Evolutionary conservation across 2,329 filamentous ascomycete species (phyloP).

Genomic region (Epichloe sibirici): DNA sequence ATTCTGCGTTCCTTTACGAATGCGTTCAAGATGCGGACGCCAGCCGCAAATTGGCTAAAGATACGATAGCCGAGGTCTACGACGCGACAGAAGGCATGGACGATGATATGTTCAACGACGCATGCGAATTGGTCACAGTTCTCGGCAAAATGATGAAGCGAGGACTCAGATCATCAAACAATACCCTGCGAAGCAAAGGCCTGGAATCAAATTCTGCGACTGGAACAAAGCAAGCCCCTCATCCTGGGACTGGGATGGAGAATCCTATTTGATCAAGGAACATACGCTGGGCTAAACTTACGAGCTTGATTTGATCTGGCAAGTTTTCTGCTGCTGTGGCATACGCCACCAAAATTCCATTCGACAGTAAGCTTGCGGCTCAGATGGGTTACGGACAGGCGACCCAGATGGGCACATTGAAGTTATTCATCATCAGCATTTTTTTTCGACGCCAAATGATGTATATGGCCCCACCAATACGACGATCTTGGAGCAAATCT

Average conservation of each 20-base stretch:
- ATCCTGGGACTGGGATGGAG: slow-evolving; percentile 32
- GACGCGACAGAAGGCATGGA: slow-evolving; percentile 85
- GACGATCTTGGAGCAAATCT: too few relatives aligned
- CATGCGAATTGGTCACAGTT: slow-evolving; percentile 75
- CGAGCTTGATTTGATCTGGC: too few relatives aligned
- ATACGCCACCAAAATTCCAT: too few relatives aligned
- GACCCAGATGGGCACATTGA: too few relatives aligned
- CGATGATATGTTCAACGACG: slow-evolving; percentile 89
- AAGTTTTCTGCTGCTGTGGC: too few relatives aligned
- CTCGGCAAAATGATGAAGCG: slow-evolving; percentile 83
- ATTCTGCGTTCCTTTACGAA: slow-evolving; percentile 86
- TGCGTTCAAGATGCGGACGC: slow-evolving; percentile 72
- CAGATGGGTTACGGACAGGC: too few relatives aligned
- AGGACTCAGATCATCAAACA: slow-evolving; percentile 36
- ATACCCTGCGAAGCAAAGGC: slow-evolving; percentile 21
- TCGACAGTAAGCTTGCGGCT: too few relatives aligned
- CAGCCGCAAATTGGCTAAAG: slow-evolving; percentile 65
- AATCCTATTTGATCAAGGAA: slow-evolving; percentile 25
- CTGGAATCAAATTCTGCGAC: slow-evolving; percentile 17
- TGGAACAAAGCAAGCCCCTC: slow-evolving; percentile 13
- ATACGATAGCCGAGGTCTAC: slow-evolving; percentile 82
- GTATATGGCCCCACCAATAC: too few relatives aligned
- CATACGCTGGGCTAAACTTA: too few relatives aligned
- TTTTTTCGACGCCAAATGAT: too few relatives aligned
- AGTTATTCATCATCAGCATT: too few relatives aligned